Base-by-base conservation (phyloP, 2,329 filamentous ascomycete species). In the Aspergillus sp. region DNA sequence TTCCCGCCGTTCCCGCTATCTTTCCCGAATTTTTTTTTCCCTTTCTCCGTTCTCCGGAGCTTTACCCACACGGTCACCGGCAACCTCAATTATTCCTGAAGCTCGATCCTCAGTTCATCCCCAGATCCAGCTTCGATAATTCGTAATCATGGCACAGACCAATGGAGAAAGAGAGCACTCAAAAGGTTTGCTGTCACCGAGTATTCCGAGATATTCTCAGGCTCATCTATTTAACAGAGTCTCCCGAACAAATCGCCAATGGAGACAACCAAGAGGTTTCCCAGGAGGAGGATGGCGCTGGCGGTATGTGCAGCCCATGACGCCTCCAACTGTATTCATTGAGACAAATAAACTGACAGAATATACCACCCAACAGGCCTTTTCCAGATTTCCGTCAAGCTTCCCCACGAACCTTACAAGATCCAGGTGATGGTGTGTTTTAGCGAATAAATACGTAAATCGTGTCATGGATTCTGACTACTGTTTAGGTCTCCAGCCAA, bases 381-480 rank as follows among this genome's bases (percentile, higher is more conserved):
- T 67, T 88, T 88, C 77, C 83, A 86, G 73, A 81, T 97, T 70
- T 90, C 87, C 60, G 87, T 98, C 69, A 85, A 89, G 74, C 85
- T 97, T 58, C 93, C 93, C 55, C 89, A 93, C 72, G 85, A 87
- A 67, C 86, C 90, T 12, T 84, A 87, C 67, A 87, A 90, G 76
- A 90, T 96, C 69, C 86, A 93, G 73, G 87, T 97, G 66, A 93
- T 91, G 85, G 92, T 96, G 76, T 77, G 84, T 79, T 39, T 8
- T 40, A 48, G 55, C 52, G 53, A 66, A 51, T 56, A 53, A 40
- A 59, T 41, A 58, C 41, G 33, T 59, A 76, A 25, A 19, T 25
- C 9, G 14, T 44, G 25, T 21, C 19, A 46, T 23, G 14, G 23
- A 17, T 31, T 45, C 57, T 63, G 62, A 64, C 54, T 60, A 33